phyloP scores from a whole-genome alignment of 2,329 filamentous ascomycete genomes.

The Aspergillus luchuensis region DNA sequence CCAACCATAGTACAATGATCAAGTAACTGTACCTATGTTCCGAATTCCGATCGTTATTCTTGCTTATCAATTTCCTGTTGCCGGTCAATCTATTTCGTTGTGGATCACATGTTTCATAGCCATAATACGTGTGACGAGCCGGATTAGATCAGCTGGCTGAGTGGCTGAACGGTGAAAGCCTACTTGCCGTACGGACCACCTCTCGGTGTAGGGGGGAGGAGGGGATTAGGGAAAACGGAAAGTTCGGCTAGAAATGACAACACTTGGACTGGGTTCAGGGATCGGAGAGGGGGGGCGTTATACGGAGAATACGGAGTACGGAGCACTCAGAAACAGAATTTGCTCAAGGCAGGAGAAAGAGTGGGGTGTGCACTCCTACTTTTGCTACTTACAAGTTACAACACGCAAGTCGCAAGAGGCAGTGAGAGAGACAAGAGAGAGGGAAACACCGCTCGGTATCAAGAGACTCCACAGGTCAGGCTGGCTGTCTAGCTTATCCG shows the following conservation, averaged over 20 bases:
- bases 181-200: background rate
- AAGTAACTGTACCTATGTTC: background rate
- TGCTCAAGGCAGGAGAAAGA: background rate
- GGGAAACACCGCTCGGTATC: slow-evolving; percentile 8
- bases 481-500: slow-evolving; percentile 1
- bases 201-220: background rate
- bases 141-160: background rate
- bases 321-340: slow-evolving; percentile 3
- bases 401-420: background rate
- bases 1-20: background rate
- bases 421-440: background rate
- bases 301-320: background rate
- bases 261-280: slow-evolving; percentile 5
- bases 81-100: slow-evolving; percentile 5
- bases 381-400: background rate
- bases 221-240: slow-evolving; percentile 8
- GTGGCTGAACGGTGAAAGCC: background rate
- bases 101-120: slow-evolving; percentile 11
- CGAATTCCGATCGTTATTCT: background rate
- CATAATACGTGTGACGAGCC: slow-evolving; percentile 2
- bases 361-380: background rate
- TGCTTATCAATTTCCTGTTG: background rate
- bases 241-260: slow-evolving; percentile 18
- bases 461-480: slow-evolving; percentile 2
- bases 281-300: background rate